Evolutionary conservation across 805 yeast species (phyloP), one percentile per base, ranked within the genome.

Genomic region (Trichomonascus vanleenenianus): DNA sequence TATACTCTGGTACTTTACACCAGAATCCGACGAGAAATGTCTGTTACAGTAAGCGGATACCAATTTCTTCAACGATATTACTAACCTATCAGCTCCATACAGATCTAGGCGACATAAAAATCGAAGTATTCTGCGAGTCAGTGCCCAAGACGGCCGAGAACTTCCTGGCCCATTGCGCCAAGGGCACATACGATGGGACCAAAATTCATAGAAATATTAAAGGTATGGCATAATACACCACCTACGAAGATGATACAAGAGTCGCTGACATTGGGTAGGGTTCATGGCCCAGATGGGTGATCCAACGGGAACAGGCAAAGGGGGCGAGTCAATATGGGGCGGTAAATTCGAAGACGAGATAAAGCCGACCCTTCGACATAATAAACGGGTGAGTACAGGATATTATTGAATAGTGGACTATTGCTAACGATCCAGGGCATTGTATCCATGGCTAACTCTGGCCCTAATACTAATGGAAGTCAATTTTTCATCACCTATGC

Each of bases 391-490:
- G n/a, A n/a, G n/a, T n/a, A n/a, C n/a, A n/a, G n/a, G n/a, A 22
- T 22, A 8, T 22, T 4, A 22, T 5, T 22, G 27, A 4, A 22
- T 22, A 5, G 27, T 22, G 7, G 8, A 22, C 27, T 22, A 22
- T 22, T 22, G 27, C 27, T 22, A 22, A 22, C 27, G 27, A 22
- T 5, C 27, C 4, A 22, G 27, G 95, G 94, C 63, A 72, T 85
- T 56, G 71, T 86, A 56, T 81, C 93, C 34, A 86, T 86, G 96
- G 96, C 95, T 54, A 86, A 86, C 58, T 83, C 91, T 47, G 96
- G 96, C 55, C 91, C 91, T 65, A 81, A 84, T 78, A 83, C 95
- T 64, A 86, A 86, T 64, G 93, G 95, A 19, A 84, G 94, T 25
- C 96, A 86, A 68, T 86, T 86, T 70, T 86, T 86, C 72, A 81